Evolutionary conservation across 2,329 filamentous ascomycete species (phyloP).

Genomic region (Talaromyces pinophilus): DNA sequence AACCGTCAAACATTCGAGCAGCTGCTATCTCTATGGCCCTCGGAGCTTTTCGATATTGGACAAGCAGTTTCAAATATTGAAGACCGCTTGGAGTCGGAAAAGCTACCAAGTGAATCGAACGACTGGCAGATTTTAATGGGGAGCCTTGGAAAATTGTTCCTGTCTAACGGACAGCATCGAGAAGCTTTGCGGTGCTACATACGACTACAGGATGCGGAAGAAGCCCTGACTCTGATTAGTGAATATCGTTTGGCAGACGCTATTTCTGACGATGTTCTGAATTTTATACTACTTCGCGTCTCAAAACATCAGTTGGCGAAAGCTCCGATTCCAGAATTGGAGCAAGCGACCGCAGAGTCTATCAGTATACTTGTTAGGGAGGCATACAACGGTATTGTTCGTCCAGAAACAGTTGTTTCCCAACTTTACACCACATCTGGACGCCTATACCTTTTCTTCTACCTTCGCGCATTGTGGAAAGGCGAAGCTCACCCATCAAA

Average conservation of each 20-base stretch:
- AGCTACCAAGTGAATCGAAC: conserved; percentile 73
- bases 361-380: conserved; percentile 86
- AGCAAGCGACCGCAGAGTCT: conserved; percentile 77
- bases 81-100: conserved; percentile 74
- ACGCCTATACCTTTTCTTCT: conserved; percentile 83
- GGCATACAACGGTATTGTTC: conserved; percentile 83
- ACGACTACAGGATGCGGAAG: conserved; percentile 85
- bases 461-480: conserved; percentile 81
- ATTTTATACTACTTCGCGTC: conserved; percentile 84
- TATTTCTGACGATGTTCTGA: conserved; percentile 83
- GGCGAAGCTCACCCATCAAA: conserved; percentile 61
- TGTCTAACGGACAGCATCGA: conserved; percentile 75
- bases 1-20: conserved; percentile 76
- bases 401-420: conserved; percentile 71
- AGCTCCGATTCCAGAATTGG: conserved; percentile 70
- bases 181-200: conserved; percentile 91
- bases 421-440: conserved; percentile 71
- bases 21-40: conserved; percentile 78
- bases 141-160: conserved; percentile 78
- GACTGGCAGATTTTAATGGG: conserved; percentile 93
- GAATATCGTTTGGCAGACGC: conserved; percentile 89
- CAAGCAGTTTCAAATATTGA: conserved; percentile 77
- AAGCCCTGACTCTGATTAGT: conserved; percentile 79
- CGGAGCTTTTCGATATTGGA: conserved; percentile 77
- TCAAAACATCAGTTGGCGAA: conserved; percentile 66